Conservation (phyloP, 2,329 filamentous ascomycete genomes). For the Blumeria hordei region DNA sequence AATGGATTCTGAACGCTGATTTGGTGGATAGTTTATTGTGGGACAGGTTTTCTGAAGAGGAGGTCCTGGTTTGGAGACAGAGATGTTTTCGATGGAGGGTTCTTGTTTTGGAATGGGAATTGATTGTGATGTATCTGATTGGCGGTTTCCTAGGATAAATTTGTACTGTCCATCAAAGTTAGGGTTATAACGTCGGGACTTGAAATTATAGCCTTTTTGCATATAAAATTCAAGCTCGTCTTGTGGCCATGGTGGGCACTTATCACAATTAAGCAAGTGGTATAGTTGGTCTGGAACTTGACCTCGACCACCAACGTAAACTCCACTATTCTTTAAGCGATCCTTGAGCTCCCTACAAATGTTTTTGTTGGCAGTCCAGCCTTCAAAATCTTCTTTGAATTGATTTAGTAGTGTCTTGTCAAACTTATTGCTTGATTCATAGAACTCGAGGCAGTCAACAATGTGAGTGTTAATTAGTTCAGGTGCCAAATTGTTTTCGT, state of each 20-base stretch:
- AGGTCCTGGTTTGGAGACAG: not conserved
- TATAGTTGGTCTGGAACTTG: too few species aligned
- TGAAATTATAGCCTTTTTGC: too few species aligned
- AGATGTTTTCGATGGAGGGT: not conserved
- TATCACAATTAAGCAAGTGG: not conserved
- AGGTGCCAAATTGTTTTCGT: not conserved
- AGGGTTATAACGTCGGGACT: too few species aligned
- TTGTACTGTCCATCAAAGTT: too few species aligned
- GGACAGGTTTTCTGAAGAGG: too few species aligned
- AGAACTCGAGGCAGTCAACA: not conserved
- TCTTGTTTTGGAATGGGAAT: not conserved
- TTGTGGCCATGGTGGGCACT: not conserved
- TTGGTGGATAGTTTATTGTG: too few species aligned
- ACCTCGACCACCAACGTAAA: not conserved
- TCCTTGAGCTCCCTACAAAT: not conserved
- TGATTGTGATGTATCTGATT: not conserved
- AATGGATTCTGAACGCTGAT: too few species aligned
- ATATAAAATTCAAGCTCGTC: not conserved
- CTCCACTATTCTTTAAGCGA: not conserved
- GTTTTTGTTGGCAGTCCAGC: not conserved
- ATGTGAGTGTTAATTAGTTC: not conserved
- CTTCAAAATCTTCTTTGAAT: not conserved
- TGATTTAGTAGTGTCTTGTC: not conserved
- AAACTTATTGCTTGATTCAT: too few species aligned
- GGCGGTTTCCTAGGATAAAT: too few species aligned